These are phyloP conservation scores for Colletotrichum melonis DNA, from an alignment of 2,329 filamentous ascomycete species.

Conservation along the genomic window DNA sequence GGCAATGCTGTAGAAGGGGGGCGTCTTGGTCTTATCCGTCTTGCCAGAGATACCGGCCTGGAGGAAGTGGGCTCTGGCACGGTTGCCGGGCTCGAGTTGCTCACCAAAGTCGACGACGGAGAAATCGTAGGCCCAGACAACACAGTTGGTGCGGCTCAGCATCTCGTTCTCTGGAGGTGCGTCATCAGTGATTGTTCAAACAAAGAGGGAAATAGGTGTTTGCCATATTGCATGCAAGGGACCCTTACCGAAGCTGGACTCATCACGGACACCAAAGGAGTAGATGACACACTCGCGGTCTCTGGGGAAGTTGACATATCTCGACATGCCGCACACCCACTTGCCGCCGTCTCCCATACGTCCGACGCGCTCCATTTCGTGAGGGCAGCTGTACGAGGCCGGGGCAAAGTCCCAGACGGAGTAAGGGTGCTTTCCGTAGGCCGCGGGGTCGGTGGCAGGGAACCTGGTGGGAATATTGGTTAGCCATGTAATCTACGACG, in stretches of 20 bases:
- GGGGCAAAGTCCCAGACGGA: slow-evolving; percentile 54
- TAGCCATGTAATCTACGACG: background rate
- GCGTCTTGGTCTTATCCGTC: slow-evolving; percentile 40
- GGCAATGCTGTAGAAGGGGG: slow-evolving; percentile 47
- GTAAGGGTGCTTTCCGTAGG: slow-evolving; percentile 44
- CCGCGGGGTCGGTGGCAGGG: slow-evolving; percentile 30
- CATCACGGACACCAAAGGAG: slow-evolving; percentile 50
- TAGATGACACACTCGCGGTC: slow-evolving; percentile 47
- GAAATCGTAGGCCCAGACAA: slow-evolving; percentile 53
- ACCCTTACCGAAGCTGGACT: slow-evolving; percentile 49
- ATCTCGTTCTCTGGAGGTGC: slow-evolving; percentile 46
- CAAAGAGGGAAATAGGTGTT: background rate
- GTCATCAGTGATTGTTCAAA: background rate
- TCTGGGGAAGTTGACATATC: slow-evolving; percentile 43
- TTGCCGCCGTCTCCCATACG: slow-evolving; percentile 55
- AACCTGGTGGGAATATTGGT: slow-evolving; percentile 36
- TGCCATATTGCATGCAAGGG: no score
- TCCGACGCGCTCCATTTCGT: slow-evolving; percentile 52
- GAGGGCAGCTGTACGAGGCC: slow-evolving; percentile 52
- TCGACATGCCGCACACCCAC: slow-evolving; percentile 54
- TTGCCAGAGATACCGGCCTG: slow-evolving; percentile 45
- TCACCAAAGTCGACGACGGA: slow-evolving; percentile 46
- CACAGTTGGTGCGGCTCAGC: slow-evolving; percentile 49
- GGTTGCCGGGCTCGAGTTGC: slow-evolving; percentile 40
- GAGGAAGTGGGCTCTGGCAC: slow-evolving; percentile 45